These are phyloP conservation scores for Thalia dealbata DNA, from an alignment of 176 grass and related monocot species.

Conservation along the genomic window DNA sequence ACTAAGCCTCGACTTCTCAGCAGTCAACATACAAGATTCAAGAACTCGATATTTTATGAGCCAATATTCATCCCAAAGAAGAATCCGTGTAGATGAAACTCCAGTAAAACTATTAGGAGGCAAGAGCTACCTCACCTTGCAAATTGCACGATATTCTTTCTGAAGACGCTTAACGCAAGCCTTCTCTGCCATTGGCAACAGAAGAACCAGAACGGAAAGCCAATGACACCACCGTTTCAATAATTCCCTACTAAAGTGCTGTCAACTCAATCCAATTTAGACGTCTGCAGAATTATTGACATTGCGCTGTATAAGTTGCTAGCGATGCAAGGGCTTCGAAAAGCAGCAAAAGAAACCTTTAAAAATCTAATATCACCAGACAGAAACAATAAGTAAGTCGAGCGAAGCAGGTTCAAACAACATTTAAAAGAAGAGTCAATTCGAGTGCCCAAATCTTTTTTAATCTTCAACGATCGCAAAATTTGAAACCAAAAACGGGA, in stretches of 20 bases:
- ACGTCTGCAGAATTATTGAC: neutral
- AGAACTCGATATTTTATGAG: neutral
- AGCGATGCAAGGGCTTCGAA: no score
- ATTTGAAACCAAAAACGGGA: neutral
- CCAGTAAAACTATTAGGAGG: neutral
- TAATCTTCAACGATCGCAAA: no score
- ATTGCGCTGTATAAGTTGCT: no score
- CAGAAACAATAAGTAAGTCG: neutral
- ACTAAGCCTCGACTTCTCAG: neutral
- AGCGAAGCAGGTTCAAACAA: neutral
- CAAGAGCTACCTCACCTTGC: conserved; percentile 42
- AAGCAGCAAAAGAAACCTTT: neutral
- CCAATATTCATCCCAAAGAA: neutral
- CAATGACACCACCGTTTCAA: conserved; percentile 1
- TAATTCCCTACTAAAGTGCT: conserved; percentile 3
- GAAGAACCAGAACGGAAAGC: conserved; percentile 1
- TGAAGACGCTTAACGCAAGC: conserved; percentile 91
- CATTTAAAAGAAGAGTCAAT: neutral
- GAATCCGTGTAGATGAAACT: neutral
- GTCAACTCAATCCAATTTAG: neutral
- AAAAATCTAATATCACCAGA: neutral
- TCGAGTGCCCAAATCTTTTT: neutral
- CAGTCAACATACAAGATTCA: neutral
- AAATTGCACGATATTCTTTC: conserved; percentile 95
- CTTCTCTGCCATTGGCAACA: conserved; percentile 63